Conservation (phyloP, 495 filamentous ascomycete species). For the Parachaetomium inaequale region DNA sequence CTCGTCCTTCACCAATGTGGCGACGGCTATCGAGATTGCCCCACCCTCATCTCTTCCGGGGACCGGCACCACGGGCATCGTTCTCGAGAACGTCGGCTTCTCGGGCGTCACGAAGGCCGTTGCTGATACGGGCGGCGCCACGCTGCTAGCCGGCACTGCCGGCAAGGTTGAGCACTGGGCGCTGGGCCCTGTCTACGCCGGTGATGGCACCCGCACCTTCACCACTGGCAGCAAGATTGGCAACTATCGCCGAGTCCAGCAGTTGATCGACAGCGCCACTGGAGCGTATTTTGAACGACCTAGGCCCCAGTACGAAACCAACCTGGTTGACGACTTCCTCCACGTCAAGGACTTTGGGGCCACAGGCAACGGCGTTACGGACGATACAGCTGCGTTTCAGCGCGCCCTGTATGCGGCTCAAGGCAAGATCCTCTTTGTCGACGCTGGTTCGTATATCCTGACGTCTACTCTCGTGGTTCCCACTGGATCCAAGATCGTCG, state of each 20-base stretch:
- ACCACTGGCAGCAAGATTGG: constrained; percentile 57
- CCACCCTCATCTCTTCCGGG: constrained; percentile 54
- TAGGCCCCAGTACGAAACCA: constrained; percentile 57
- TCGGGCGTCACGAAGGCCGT: constrained; percentile 49
- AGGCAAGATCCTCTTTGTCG: constrained; percentile 36
- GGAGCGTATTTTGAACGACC: constrained; percentile 58
- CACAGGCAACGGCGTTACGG: constrained; percentile 66
- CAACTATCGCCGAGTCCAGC: neutral
- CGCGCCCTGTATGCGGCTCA: constrained; percentile 40
- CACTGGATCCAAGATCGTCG: constrained; percentile 44
- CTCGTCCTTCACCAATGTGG: constrained; percentile 58
- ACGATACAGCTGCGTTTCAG: constrained; percentile 67
- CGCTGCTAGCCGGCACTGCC: constrained; percentile 39
- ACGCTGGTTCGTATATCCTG: constrained; percentile 37
- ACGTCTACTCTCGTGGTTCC: constrained; percentile 43
- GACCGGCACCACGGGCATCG: constrained; percentile 57
- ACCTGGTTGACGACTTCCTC: constrained; percentile 25
- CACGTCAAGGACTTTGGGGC: constrained; percentile 49
- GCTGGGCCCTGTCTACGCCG: constrained; percentile 10
- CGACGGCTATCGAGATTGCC: constrained; percentile 54
- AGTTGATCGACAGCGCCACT: constrained; percentile 27
- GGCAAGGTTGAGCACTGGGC: constrained; percentile 8
- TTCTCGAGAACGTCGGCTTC: constrained; percentile 72
- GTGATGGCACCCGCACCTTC: constrained; percentile 61
- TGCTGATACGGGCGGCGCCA: constrained; percentile 41